Evolutionary conservation across 768 basidiomycete genomes (phyloP), one percentile per base, ranked within the genome.

Genomic region (Leccinum barrowsii): DNA sequence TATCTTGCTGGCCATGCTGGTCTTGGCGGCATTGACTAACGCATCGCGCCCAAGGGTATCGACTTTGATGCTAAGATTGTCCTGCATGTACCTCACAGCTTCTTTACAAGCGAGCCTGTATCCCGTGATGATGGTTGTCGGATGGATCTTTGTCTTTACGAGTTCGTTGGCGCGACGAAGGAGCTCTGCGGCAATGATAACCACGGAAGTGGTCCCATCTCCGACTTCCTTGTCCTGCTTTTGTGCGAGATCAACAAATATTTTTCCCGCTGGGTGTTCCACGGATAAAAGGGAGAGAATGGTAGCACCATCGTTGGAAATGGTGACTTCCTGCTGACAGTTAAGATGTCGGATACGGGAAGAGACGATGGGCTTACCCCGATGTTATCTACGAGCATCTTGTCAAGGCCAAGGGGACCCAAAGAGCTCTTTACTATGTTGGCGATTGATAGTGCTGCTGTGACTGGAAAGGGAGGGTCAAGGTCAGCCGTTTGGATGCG

Each of bases 211-310:
- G 7, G 97, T 99, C 13, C 97, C 97, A 77, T 99, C 97, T 37
- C 97, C 97, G 10, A 99, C 97, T 76, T 99, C 97, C 72, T 95
- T 97, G 75, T 99, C 97, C 75, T 98, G 95, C 69, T 98, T 98
- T 76, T 98, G 95, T 2, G 97, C 94, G 48, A 99, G 90, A 75
- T 98, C 94, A 50, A 98, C 95, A 63, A 99, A 94, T 62, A 99
- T 94, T 63, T 92, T 89, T 21, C 94, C 97, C 4, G 97, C 97
- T 26, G 97, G 97, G 70, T 98, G 94, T 67, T 97, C 93, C 48
- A 99, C 95, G 15, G 93, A 86, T 42, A 98, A 80, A 19, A 98
- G 81, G 22, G 92, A 88, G 40, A 99, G 85, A 66, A 99, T 99
- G n/a, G 97, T 98, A 15, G 97, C 97, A 50, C 97, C 97, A 77